Evolutionary conservation across 352 stramenopile genomes (phyloP), one percentile per base, ranked within the genome.

Genomic region (Pythium dissotocum): DNA sequence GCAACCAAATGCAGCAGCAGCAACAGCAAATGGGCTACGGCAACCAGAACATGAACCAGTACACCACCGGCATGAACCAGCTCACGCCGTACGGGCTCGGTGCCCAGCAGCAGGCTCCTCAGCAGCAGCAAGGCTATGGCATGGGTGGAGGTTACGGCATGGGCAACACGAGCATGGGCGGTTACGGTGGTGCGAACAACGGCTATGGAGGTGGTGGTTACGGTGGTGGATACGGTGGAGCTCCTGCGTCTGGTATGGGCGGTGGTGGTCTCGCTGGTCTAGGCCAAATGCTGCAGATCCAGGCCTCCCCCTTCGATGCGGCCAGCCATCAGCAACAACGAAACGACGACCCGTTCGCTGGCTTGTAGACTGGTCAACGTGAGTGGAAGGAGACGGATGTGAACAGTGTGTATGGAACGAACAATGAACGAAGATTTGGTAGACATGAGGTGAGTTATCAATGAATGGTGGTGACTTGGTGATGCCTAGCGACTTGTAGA

Each of bases 11-110:
- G 60, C 61, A 68, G 28, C 61, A 65, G 51, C 65, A 55, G 51
- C 65, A 55, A 53, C 46, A 26, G 24, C 61, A 48, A 36, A 64
- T 67, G 66, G 59, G 66, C 28, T 80, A 86, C 54, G 65, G 65
- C 35, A 77, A 72, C 53, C 73, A 73, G 42, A 79, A 76, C 30
- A 35, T 42, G 61, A 75, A 81, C 44, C 75, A 89, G 65, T 82
- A 88, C 72, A 88, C 85, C 60, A 70, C 77, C 18, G 73, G 63
- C 35, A 85, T 87, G 80, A 87, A 87, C 77, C 85, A 93, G 67
- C 87, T 93, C 80, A 89, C 80, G 33, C 85, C 85, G 65, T 93
- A 91, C 67, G 85, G 85, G 30, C 75, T 91, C 54, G 72, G 53
- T 6, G 33, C 59, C 6, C 72, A 78, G 35, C 60, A 67, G 64